Conservation (phyloP, 1,139 yeast genomes). For the Debaryomycetaceae sp. region DNA sequence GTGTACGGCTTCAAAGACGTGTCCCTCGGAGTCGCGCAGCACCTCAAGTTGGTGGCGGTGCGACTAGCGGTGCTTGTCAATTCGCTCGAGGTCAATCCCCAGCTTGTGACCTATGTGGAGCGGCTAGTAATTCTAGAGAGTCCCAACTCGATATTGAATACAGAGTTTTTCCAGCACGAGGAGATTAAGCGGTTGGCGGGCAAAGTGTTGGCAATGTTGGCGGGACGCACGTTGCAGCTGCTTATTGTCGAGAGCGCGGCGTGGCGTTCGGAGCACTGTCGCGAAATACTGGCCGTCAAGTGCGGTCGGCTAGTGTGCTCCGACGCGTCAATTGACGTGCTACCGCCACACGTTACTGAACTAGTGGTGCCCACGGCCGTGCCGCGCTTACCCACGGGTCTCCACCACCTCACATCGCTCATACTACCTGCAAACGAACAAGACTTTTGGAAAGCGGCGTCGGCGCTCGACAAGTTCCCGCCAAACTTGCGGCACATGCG, state of each 20-base stretch:
- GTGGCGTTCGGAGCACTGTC: conserved; percentile 1
- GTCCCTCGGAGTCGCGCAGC: conserved; percentile 2
- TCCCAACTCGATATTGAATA: conserved; percentile 1
- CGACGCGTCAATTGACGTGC: background rate
- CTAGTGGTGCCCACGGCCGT: background rate
- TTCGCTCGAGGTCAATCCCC: conserved; percentile 19
- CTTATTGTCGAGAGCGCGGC: conserved; percentile 8
- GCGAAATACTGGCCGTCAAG: background rate
- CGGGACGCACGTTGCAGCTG: conserved; percentile 5
- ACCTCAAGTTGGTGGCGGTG: conserved; percentile 17
- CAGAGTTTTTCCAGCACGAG: conserved; percentile 2
- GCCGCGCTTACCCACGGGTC: background rate
- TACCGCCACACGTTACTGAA: background rate
- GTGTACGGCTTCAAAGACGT: conserved; percentile 14
- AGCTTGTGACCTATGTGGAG: conserved; percentile 13
- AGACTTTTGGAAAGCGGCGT: background rate
- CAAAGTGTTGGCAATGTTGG: conserved; percentile 3
- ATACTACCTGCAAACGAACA: background rate
- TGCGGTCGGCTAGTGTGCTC: background rate
- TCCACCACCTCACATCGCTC: background rate
- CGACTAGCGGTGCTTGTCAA: conserved; percentile 16
- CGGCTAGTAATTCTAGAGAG: conserved; percentile 11
- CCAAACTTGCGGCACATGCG: background rate
- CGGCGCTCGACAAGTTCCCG: background rate
- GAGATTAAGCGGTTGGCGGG: conserved; percentile 5